Conservation (phyloP, 176 grass and related monocot species). For the Triticum aestivum region IWGSC_CS_RefSeq_v2.1 NC_057804.1:572303615-572304114, state of each 20-base stretch:
- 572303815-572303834: slow-evolving; percentile 33
- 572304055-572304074: not conserved
- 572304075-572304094: not conserved
- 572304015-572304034: not conserved
- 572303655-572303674: slow-evolving; percentile 24
- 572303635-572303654: not conserved
- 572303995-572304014: not conserved
- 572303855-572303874: not conserved
- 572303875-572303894: not conserved
- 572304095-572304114: slow-evolving; percentile 4
- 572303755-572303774: slow-evolving; percentile 37
- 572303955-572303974: not conserved
- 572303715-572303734: not conserved
- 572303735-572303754: not conserved
- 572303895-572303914: not conserved
- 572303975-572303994: too few relatives aligned
- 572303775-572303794: slow-evolving; percentile 2
- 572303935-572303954: not conserved
- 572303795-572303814: slow-evolving; percentile 49
- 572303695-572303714: slow-evolving; percentile 34
- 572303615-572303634: not conserved
- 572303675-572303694: slow-evolving; percentile 42
- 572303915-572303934: not conserved
- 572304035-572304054: not conserved
- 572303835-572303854: not conserved